Conservation (phyloP, 805 yeast species). For the Lipomyces lipofer region DNA sequence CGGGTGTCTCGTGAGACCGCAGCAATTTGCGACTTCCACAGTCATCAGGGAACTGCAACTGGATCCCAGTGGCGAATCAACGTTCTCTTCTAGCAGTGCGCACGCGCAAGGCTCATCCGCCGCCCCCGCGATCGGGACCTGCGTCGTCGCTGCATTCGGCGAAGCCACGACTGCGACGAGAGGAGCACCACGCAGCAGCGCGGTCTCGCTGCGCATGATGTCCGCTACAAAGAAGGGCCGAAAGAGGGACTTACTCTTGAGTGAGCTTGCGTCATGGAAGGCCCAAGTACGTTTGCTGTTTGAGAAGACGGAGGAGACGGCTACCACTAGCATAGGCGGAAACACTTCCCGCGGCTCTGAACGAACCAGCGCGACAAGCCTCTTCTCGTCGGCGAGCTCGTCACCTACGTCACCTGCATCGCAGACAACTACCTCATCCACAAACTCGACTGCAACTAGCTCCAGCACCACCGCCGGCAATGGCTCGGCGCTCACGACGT, state of each 20-base stretch:
- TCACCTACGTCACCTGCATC: not conserved
- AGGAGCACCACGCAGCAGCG: not conserved
- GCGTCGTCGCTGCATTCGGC: constrained; percentile 13
- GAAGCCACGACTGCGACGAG: not conserved
- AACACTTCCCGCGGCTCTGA: not conserved
- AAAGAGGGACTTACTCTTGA: constrained; percentile 17
- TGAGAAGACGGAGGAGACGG: not conserved
- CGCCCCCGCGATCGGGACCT: constrained; percentile 13
- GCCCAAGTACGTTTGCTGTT: not conserved
- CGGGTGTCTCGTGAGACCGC: no score
- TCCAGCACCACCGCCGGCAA: not conserved
- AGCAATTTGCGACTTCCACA: no score
- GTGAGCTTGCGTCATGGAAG: constrained; percentile 17
- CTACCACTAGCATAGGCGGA: not conserved
- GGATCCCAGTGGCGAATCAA: no score
- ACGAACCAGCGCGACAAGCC: constrained; percentile 1
- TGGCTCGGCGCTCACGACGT: constrained; percentile 9
- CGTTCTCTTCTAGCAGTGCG: no score
- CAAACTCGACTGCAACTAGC: constrained; percentile 1
- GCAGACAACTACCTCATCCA: not conserved
- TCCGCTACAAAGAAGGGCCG: constrained; percentile 5
- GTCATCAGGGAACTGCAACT: no score
- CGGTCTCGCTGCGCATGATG: not conserved
- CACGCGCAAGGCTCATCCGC: constrained; percentile 9
- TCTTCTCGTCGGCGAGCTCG: not conserved